phyloP scores from a whole-genome alignment of 1,284 basidiomycete genomes.

The Heterobasidion annosum region DNA sequence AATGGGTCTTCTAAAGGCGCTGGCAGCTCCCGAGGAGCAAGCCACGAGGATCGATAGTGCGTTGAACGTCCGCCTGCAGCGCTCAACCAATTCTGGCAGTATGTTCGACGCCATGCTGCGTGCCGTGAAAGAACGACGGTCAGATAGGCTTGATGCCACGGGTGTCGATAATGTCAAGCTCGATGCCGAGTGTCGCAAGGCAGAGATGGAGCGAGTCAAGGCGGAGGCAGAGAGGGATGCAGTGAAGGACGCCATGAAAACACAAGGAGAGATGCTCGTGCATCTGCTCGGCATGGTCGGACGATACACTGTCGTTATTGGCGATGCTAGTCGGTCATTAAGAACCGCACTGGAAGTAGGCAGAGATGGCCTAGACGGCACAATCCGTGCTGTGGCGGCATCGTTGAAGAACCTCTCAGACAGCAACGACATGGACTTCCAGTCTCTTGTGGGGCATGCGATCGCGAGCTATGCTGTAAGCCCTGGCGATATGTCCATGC shows the following conservation, averaged over 20 bases:
- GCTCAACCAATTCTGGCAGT: conserved; percentile 66
- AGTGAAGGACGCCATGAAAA: conserved; percentile 52
- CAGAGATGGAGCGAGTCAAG: conserved; percentile 67
- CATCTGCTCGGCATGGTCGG: conserved; percentile 73
- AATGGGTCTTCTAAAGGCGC: conserved; percentile 55
- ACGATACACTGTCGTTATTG: conserved; percentile 66
- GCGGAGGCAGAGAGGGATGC: conserved; percentile 64
- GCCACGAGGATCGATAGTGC: conserved; percentile 52
- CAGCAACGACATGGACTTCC: conserved; percentile 61
- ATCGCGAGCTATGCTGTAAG: conserved; percentile 40
- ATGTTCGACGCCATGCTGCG: conserved; percentile 82
- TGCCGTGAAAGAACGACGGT: conserved; percentile 70
- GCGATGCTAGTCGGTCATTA: conserved; percentile 54
- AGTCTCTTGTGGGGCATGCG: conserved; percentile 54
- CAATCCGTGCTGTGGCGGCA: conserved; percentile 35
- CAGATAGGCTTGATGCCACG: conserved; percentile 72
- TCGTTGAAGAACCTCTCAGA: conserved; percentile 49
- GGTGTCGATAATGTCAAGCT: conserved; percentile 66
- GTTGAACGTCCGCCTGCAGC: conserved; percentile 52
- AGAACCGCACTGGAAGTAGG: conserved; percentile 34
- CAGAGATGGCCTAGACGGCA: conserved; percentile 27
- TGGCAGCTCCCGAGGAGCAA: conserved; percentile 68
- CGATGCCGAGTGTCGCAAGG: conserved; percentile 56
- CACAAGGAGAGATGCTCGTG: conserved; percentile 64
- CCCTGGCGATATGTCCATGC: conserved; percentile 27